Conservation (phyloP, 495 filamentous ascomycete species). For the Neurospora sublineolata region DNA sequence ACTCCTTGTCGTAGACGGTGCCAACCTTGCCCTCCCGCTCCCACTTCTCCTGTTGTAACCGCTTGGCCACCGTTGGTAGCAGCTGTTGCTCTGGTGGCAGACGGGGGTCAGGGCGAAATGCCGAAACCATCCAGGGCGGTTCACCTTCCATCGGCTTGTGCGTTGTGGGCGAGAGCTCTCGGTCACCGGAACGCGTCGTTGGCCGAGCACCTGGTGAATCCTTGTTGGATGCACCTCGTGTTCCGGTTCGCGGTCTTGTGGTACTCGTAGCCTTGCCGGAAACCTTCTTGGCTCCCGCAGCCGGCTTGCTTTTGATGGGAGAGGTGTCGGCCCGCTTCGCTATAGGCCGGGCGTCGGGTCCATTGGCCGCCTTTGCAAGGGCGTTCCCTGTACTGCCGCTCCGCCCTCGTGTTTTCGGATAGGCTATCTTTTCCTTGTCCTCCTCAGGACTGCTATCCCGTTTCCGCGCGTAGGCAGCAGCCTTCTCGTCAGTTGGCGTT, state of each 20-base stretch:
- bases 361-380: slow-evolving; percentile 36
- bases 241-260: slow-evolving; percentile 41
- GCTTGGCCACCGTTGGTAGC: slow-evolving; percentile 83
- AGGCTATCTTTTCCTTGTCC: slow-evolving; percentile 39
- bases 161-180: slow-evolving; percentile 31
- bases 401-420: slow-evolving; percentile 53
- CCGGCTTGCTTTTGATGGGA: slow-evolving; percentile 29
- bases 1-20: slow-evolving; percentile 69
- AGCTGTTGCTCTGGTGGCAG: slow-evolving; percentile 92
- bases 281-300: slow-evolving; percentile 26
- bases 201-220: slow-evolving; percentile 44
- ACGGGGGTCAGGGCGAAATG: slow-evolving; percentile 92
- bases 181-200: slow-evolving; percentile 40
- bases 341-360: slow-evolving; percentile 24
- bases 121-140: slow-evolving; percentile 85
- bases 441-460: slow-evolving; percentile 47
- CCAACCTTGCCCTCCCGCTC: slow-evolving; percentile 78
- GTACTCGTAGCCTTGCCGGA: slow-evolving; percentile 30
- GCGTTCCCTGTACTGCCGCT: slow-evolving; percentile 58
- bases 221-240: slow-evolving; percentile 43
- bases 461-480: slow-evolving; percentile 46
- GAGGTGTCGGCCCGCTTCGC: slow-evolving; percentile 34
- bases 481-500: background rate
- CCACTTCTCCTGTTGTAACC: slow-evolving; percentile 90
- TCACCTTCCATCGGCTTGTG: slow-evolving; percentile 81